Base-by-base conservation (phyloP, 805 yeast genomes). In the Candida rishiriensis region DNA sequence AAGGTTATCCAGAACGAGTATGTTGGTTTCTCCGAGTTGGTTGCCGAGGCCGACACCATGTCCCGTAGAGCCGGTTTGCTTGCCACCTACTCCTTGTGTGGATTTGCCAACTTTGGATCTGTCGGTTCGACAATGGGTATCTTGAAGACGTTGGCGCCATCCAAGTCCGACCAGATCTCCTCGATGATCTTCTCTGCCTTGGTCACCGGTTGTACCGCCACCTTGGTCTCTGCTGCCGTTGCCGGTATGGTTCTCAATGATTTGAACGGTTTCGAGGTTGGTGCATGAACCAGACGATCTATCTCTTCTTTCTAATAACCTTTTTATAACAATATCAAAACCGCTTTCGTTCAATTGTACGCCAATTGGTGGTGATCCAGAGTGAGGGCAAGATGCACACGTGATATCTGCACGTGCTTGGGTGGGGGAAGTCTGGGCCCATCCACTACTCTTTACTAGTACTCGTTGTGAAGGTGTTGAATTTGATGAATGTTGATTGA, bases 211-310 rank as follows among this genome's bases (percentile, higher is more conserved):
- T 70, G 72, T 44, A 64, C 76, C 44, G 65, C 81, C 17, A 80
- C 85, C 13, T 63, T 75, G 46, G 61, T 75, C 2, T 72, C 81
- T 3, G 83, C 52, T 17, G 44, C 47, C 29, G 38, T 48, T 36
- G 83, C 85, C 8, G 83, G 81, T 28, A 79, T 79, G 85, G 77
- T 78, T 21, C 68, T 79, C 56, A 76, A 76, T 43, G 76, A 77
- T 51, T 62, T 75, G 58, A 47, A 48, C 41, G 54, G 62, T 7
- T 63, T 55, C 46, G 52, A 48, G 36, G 38, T 43, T 16, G n/a
- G 30, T 16, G 15, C 40, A 15, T 14, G 32, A 21, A n/a, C n/a
- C n/a, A n/a, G n/a, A n/a, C n/a, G n/a, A n/a, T n/a, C n/a, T n/a
- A n/a, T n/a, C n/a, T n/a, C n/a, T n/a, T n/a, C n/a, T n/a, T n/a